Conservation (phyloP, 2,329 filamentous ascomycete genomes). For the Macroventuria anomochaeta region DNA sequence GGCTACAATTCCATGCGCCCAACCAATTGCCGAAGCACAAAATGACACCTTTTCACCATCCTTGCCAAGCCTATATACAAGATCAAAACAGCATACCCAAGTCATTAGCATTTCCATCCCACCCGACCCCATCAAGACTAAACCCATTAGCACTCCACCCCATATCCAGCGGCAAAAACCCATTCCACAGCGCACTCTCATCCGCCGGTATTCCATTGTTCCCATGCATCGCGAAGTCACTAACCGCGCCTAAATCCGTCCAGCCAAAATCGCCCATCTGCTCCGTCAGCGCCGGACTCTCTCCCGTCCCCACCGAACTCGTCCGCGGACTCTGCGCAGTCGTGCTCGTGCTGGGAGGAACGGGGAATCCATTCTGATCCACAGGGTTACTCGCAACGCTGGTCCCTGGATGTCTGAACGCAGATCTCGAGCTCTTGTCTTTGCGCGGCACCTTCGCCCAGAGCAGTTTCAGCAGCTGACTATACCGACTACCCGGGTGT, state of each 20-base stretch:
- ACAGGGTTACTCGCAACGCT: conserved; percentile 36
- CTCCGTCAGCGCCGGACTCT: conserved; percentile 53
- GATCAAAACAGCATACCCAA: conserved; percentile 44
- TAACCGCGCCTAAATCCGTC: conserved; percentile 57
- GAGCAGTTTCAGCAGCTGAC: conserved; percentile 54
- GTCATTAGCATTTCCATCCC: conserved; percentile 30
- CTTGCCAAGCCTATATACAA: too few relatives aligned
- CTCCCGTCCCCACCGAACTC: conserved; percentile 46
- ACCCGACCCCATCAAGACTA: conserved; percentile 40
- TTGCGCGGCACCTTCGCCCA: conserved; percentile 55
- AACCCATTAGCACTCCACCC: conserved; percentile 42
- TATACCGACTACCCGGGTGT: conserved; percentile 57
- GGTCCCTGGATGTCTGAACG: conserved; percentile 44
- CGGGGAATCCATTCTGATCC: conserved; percentile 35
- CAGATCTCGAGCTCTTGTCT: conserved; percentile 33
- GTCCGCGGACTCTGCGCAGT: conserved; percentile 42
- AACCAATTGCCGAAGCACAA: too few relatives aligned
- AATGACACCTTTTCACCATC: too few relatives aligned
- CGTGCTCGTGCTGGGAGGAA: conserved; percentile 23
- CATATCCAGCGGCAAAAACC: conserved; percentile 49
- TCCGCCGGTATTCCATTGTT: conserved; percentile 36
- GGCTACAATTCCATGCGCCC: too few relatives aligned
- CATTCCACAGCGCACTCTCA: conserved; percentile 38
- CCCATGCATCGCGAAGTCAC: conserved; percentile 57
- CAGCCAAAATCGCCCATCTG: conserved; percentile 58